A percentile compares a stretch with the other conserved stretches of the same genome.
These are phyloP conservation scores for Fusarium sp. DNA, from an alignment of 2,329 filamentous ascomycete species.

Conservation along the genomic window DNA sequence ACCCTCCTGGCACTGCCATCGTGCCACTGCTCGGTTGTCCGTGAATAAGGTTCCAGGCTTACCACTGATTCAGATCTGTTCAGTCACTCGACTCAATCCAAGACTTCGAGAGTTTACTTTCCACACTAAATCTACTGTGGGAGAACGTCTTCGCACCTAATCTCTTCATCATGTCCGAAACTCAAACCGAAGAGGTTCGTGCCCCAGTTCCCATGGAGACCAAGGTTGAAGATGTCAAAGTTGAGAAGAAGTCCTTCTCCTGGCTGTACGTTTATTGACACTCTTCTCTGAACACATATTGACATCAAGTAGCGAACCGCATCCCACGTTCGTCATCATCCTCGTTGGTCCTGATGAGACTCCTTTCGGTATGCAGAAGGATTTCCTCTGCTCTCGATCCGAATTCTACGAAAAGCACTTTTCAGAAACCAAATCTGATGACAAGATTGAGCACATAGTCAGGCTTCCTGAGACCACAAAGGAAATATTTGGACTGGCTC, in stretches of 20 bases:
- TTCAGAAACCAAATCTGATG: constrained; percentile 43
- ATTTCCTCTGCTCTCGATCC: constrained; percentile 65
- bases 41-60: constrained; percentile 24
- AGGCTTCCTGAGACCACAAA: constrained; percentile 57
- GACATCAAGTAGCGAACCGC: constrained; percentile 56
- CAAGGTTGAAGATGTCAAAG: constrained; percentile 13
- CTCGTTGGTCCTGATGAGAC: constrained; percentile 61
- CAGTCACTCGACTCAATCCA: not conserved
- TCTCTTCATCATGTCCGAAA: constrained; percentile 26
- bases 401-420: constrained; percentile 59
- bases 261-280: constrained; percentile 48
- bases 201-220: constrained; percentile 6
- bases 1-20: not conserved
- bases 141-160: not conserved
- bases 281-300: not conserved
- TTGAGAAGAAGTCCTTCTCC: constrained; percentile 44
- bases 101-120: not conserved
- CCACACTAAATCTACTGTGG: not conserved
- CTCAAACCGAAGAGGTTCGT: constrained; percentile 16
- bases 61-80: constrained; percentile 2
- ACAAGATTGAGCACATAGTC: constrained; percentile 60
- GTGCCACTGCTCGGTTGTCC: not conserved
- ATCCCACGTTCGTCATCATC: constrained; percentile 64
- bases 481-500: constrained; percentile 64
- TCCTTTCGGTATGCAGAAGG: constrained; percentile 67